phyloP scores from a whole-genome alignment of 1,284 basidiomycete genomes.

The Tilletia horrida region DNA sequence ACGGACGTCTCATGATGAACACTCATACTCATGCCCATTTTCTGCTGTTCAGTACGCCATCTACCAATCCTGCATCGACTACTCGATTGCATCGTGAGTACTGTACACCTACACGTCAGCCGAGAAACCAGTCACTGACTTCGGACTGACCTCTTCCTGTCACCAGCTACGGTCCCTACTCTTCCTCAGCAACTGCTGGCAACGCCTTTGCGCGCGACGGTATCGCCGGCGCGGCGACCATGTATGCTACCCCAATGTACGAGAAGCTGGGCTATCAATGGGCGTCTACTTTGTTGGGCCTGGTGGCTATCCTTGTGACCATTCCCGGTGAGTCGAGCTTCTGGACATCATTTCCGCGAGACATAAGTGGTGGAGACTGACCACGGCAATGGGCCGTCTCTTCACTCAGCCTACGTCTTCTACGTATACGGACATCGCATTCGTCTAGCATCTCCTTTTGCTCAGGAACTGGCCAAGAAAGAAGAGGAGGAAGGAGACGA shows the following conservation, averaged over 20 bases:
- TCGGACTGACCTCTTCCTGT: conserved; percentile 55
- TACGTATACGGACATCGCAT: conserved; percentile 1
- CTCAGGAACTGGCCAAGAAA: conserved; percentile 9
- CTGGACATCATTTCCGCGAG: not conserved
- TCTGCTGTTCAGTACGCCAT: conserved; percentile 27
- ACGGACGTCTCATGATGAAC: not conserved
- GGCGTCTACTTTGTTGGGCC: conserved; percentile 56
- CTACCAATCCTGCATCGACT: conserved; percentile 20
- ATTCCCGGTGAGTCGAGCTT: conserved; percentile 41
- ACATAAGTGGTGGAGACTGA: not conserved
- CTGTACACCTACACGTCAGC: not conserved
- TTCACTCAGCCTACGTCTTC: conserved; percentile 8
- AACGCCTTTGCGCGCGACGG: conserved; percentile 53
- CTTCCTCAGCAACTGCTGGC: conserved; percentile 55
- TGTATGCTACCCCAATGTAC: conserved; percentile 57
- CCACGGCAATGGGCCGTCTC: not conserved
- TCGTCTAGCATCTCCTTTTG: conserved; percentile 9
- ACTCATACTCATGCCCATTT: not conserved
- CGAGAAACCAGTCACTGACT: conserved; percentile 34
- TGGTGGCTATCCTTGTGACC: conserved; percentile 55
- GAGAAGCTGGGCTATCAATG: conserved; percentile 53
- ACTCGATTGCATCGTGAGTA: conserved; percentile 18
- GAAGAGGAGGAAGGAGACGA: conserved; percentile 2
- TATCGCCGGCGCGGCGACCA: conserved; percentile 57
- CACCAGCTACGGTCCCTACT: conserved; percentile 57